Evolutionary conservation across 257 asterid genomes (phyloP).

Genomic region (Agastache rugosa): DNA sequence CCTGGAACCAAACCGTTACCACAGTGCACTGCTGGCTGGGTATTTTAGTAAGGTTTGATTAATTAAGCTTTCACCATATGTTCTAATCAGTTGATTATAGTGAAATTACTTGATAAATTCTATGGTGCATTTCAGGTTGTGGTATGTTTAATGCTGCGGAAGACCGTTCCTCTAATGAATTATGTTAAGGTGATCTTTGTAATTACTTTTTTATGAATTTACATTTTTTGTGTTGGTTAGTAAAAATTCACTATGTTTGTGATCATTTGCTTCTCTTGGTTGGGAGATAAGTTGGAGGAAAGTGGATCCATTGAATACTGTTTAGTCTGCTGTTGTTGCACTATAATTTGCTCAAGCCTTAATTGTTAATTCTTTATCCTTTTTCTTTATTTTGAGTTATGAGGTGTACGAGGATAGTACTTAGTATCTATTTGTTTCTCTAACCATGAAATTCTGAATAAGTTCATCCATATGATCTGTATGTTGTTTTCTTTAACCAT

Average conservation of each 20-base stretch:
- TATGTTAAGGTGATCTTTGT: constrained; percentile 75
- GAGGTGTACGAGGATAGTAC: too few relatives aligned
- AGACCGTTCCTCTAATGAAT: constrained; percentile 83
- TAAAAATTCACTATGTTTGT: constrained; percentile 10
- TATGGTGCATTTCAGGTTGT: constrained; percentile 72
- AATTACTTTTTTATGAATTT: background rate
- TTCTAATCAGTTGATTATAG: constrained; percentile 28
- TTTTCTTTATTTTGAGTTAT: too few relatives aligned
- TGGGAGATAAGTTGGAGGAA: constrained; percentile 20
- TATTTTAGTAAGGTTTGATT: constrained; percentile 88
- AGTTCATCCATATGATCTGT: too few relatives aligned
- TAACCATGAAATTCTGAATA: too few relatives aligned
- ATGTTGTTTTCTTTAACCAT: background rate
- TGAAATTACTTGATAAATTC: constrained; percentile 39
- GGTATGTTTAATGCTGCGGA: constrained; percentile 89
- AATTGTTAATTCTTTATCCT: background rate
- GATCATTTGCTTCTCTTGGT: background rate
- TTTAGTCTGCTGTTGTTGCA: background rate
- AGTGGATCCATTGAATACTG: constrained; percentile 17
- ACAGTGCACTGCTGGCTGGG: constrained; percentile 91
- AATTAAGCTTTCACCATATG: constrained; percentile 31
- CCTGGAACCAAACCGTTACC: constrained; percentile 86
- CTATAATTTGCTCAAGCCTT: constrained; percentile 21
- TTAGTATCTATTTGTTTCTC: too few relatives aligned
- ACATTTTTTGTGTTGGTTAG: constrained; percentile 16